phyloP scores from a whole-genome alignment of 768 basidiomycete genomes.

The Lentinula edodes region DNA sequence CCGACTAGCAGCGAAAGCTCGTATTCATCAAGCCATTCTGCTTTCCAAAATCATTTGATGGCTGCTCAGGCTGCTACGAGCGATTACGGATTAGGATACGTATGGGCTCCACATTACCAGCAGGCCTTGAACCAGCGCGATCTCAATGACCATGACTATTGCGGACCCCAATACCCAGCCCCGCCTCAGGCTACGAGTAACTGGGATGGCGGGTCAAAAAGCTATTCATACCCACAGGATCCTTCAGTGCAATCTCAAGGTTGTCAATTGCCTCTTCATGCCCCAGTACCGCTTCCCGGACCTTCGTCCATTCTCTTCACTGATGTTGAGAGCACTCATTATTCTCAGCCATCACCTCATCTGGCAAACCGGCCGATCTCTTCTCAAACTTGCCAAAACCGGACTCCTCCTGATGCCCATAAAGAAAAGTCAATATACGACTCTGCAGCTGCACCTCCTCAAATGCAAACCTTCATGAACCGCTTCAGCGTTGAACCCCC shows the following conservation, averaged over 20 bases:
- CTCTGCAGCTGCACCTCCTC: neutral
- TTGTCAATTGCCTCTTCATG: conserved; percentile 19
- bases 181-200: neutral
- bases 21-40: neutral
- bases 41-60: neutral
- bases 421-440: neutral
- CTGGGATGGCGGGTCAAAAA: conserved; percentile 22
- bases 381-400: neutral
- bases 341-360: conserved; percentile 17
- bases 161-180: neutral
- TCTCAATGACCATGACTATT: neutral
- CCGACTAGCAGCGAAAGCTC: neutral
- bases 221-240: conserved; percentile 10
- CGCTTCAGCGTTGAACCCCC: conserved; percentile 2
- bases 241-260: neutral
- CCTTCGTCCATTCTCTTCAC: conserved; percentile 13
- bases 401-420: neutral
- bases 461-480: neutral
- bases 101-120: conserved; percentile 1
- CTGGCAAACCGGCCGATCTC: conserved; percentile 11
- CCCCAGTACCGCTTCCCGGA: conserved; percentile 21
- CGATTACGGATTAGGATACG: neutral
- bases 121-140: neutral
- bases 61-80: neutral
- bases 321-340: conserved; percentile 3